These are phyloP conservation scores for Hygrophorus pudorinus DNA, from an alignment of 768 basidiomycete genomes.

Conservation along the genomic window DNA sequence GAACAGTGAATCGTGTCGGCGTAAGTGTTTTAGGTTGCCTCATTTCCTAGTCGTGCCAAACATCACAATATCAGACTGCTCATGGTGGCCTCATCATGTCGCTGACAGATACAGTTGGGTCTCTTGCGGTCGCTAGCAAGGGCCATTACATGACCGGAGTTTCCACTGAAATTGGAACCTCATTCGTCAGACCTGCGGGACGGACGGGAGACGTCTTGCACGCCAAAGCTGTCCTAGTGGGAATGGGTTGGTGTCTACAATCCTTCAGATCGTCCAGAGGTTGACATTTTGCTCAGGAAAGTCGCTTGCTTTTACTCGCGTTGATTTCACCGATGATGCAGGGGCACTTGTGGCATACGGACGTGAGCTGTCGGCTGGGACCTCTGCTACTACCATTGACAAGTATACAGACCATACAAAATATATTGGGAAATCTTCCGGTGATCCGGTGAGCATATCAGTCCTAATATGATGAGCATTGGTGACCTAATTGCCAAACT, in stretches of 20 bases:
- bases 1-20: conserved; percentile 71
- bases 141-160: conserved; percentile 86
- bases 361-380: conserved; percentile 35
- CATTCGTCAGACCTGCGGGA: conserved; percentile 74
- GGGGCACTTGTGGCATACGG: conserved; percentile 77
- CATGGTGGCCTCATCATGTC: conserved; percentile 79
- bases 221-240: conserved; percentile 55
- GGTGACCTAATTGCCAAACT: not conserved
- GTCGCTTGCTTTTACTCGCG: conserved; percentile 70
- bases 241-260: conserved; percentile 41
- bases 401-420: conserved; percentile 64
- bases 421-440: conserved; percentile 63
- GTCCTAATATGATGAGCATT: not conserved
- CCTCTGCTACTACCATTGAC: conserved; percentile 6
- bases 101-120: conserved; percentile 77
- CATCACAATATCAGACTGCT: conserved; percentile 30
- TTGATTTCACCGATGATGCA: conserved; percentile 57
- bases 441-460: conserved; percentile 26
- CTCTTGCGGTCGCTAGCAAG: conserved; percentile 71
- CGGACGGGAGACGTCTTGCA: conserved; percentile 55
- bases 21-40: conserved; percentile 30
- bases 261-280: not conserved
- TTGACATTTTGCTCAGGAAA: conserved; percentile 38
- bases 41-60: not conserved
- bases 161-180: conserved; percentile 67